A percentile compares a stretch with the other conserved stretches of the same genome.
Evolutionary conservation across 2,329 filamentous ascomycete species (phyloP).

Genomic region (Sclerotinia nivalis): DNA sequence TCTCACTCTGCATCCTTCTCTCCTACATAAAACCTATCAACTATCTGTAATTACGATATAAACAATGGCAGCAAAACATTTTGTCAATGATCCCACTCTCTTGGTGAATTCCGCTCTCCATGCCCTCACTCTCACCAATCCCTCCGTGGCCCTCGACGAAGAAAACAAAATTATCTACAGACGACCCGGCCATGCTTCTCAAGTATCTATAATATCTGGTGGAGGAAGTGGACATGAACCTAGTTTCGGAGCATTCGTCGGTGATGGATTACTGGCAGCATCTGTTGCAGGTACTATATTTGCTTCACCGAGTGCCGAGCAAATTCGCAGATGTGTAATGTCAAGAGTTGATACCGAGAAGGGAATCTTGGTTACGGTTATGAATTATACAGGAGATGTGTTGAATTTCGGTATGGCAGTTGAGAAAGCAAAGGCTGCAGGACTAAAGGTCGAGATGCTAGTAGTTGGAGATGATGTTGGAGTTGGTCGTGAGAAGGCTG

Average conservation of each 20-base stretch:
- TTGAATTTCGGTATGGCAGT: slow-evolving; percentile 93
- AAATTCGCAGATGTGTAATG: slow-evolving; percentile 75
- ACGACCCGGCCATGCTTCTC: slow-evolving; percentile 55
- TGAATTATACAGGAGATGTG: slow-evolving; percentile 92
- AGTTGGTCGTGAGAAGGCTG: slow-evolving; percentile 75
- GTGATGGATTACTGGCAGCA: slow-evolving; percentile 74
- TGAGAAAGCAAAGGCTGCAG: slow-evolving; percentile 83
- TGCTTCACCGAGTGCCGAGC: slow-evolving; percentile 77
- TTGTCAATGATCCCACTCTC: slow-evolving; percentile 79
- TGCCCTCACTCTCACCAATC: slow-evolving; percentile 80
- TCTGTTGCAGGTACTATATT: slow-evolving; percentile 88
- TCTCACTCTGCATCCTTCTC: neutral
- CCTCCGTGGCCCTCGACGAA: slow-evolving; percentile 74
- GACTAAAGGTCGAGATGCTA: slow-evolving; percentile 80
- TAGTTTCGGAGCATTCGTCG: slow-evolving; percentile 83
- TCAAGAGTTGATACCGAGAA: slow-evolving; percentile 68
- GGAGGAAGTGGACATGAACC: slow-evolving; percentile 91
- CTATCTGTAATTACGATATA: slow-evolving; percentile 1
- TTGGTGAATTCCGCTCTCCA: slow-evolving; percentile 77
- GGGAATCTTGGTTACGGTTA: slow-evolving; percentile 86
- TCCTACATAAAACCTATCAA: neutral
- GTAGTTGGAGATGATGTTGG: slow-evolving; percentile 91
- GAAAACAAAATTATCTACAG: slow-evolving; percentile 84
- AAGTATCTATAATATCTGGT: slow-evolving; percentile 83
- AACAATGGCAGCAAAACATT: slow-evolving; percentile 70